Evolutionary conservation across 2,329 filamentous ascomycete genomes (phyloP).

Genomic region (Alternaria consortialis): DNA sequence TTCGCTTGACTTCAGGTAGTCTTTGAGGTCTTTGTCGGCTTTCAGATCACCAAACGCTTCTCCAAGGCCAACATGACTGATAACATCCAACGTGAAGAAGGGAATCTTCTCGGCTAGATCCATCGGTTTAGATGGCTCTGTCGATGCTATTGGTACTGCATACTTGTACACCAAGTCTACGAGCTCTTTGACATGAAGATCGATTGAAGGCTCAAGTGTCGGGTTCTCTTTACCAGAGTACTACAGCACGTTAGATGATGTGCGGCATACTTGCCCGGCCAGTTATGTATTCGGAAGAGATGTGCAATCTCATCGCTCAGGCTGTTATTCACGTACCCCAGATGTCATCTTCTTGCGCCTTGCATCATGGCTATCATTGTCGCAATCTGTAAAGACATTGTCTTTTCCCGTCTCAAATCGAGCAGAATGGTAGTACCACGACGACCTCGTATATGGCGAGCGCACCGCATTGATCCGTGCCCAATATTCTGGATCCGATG

Average conservation of each 20-base stretch:
- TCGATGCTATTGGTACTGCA: conserved; percentile 28
- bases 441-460: conserved; percentile 53
- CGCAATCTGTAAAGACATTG: conserved; percentile 63
- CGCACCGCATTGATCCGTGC: conserved; percentile 54
- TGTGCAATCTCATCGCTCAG: background rate
- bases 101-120: conserved; percentile 61
- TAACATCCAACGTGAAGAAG: conserved; percentile 65
- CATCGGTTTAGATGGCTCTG: conserved; percentile 48
- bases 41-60: conserved; percentile 62
- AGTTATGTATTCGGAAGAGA: background rate
- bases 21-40: conserved; percentile 59
- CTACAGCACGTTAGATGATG: conserved; percentile 33
- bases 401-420: conserved; percentile 64
- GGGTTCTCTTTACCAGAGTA: conserved; percentile 66
- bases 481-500: conserved; percentile 59
- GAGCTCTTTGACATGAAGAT: conserved; percentile 58
- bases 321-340: conserved; percentile 48
- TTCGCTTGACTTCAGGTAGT: conserved; percentile 57
- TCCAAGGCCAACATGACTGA: conserved; percentile 64
- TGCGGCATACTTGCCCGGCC: background rate
- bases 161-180: conserved; percentile 62
- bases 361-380: conserved; percentile 58
- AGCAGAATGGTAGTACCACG: conserved; percentile 54
- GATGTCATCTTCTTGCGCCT: conserved; percentile 60
- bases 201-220: conserved; percentile 60